Conservation (phyloP, 2,329 filamentous ascomycete genomes). For the Sporothrix curviconia region DNA sequence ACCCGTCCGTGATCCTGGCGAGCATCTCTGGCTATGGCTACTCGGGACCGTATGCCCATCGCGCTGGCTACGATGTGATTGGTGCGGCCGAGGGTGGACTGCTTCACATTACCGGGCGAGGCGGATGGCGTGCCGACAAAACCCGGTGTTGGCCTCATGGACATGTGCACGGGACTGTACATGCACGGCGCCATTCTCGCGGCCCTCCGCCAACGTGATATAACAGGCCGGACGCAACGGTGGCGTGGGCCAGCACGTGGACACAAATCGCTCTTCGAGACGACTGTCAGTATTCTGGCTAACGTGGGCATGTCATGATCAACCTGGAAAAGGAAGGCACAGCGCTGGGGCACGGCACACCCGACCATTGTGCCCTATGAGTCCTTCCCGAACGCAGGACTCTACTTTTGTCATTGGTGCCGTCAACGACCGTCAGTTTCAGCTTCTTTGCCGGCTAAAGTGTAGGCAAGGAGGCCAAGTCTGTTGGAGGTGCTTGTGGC, state of each 20-base stretch:
- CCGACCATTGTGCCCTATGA: conserved; percentile 13
- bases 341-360: conserved; percentile 74
- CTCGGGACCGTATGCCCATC: conserved; percentile 77
- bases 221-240: conserved; percentile 77
- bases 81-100: conserved; percentile 96
- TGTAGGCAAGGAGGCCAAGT: too few relatives aligned
- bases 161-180: conserved; percentile 90
- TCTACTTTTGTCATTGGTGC: conserved; percentile 10
- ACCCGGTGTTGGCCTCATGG: conserved; percentile 93
- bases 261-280: conserved; percentile 88
- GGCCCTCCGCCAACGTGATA: conserved; percentile 66
- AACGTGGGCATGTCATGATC: conserved; percentile 90
- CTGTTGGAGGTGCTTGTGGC: background rate
- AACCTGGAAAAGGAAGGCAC: conserved; percentile 82
- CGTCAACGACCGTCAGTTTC: conserved; percentile 13
- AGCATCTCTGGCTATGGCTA: conserved; percentile 97
- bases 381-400: conserved; percentile 9
- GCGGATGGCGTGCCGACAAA: conserved; percentile 89
- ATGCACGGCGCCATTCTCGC: conserved; percentile 95
- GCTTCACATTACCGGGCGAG: conserved; percentile 94
- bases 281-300: conserved; percentile 90
- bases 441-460: too few relatives aligned
- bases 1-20: conserved; percentile 83
- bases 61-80: conserved; percentile 98
- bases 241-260: too few relatives aligned